Base-by-base conservation (phyloP, 169 alveolate genomes). In the Fabrea salina region DNA sequence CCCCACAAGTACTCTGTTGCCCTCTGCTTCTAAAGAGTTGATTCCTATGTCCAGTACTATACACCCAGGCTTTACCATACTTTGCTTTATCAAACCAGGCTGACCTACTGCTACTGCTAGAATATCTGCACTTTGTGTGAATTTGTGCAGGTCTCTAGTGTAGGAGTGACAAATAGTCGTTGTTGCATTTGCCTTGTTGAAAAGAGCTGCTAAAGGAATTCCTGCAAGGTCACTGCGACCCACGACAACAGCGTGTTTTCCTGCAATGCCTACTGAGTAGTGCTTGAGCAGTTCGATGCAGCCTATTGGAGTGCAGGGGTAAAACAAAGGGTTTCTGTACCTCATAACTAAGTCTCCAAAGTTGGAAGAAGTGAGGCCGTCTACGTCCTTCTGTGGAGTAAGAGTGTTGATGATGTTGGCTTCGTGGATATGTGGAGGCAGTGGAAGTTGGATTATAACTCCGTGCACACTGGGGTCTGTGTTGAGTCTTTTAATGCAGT, bases 1-100 rank as follows among this genome's bases (percentile, higher is more conserved):
- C 39, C 95, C 97, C 19, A 82, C 87, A 4, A 61, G 79, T 75
- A 49, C 67, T 75, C 39, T 40, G 19, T 40, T 56, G 6, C 56
- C 78, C 40, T 41, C n/a, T 68, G 49, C 89, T 37, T 54, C 66
- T 35, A 85, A 67, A 43, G 56, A 32, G 79, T 86, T 86, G 22
- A 89, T 90, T 59, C 97, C 97, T 5, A 91, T 93, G 77, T 93
- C 97, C 32, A 93, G 83, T 5, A 92, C 94, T 37, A 90, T 75
- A 19, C 89, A 86, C 30, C 95, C 95, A 75, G 79, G 86, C 64
- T 87, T 86, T 0, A 93, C 70, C 89, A 88, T 79, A 19, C 87
- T 89, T 22, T 86, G 88, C 66, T 82, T 85, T 16, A 93, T 70
- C 8, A 89, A 67, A 3, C 79, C 50, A 33, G 95, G 90, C 13